A percentile compares a stretch with the other conserved stretches of the same genome.
Evolutionary conservation across 257 asterid genomes (phyloP).

Genomic region (Solanum paucissectum): DNA sequence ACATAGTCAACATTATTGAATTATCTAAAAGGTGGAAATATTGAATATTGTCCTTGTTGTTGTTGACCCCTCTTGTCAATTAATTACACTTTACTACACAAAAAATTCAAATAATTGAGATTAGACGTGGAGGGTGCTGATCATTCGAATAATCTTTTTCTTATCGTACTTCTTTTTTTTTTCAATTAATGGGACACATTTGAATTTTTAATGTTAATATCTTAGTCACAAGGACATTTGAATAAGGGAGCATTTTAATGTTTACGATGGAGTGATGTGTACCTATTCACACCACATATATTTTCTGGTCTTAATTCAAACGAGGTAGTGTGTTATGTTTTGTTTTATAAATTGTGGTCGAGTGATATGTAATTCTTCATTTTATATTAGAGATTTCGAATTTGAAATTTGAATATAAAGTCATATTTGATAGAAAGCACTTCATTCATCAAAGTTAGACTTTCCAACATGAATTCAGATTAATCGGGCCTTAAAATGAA

Average conservation of each 20-base stretch:
- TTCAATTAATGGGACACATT: background rate
- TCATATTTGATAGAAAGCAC: background rate
- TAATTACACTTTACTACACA: background rate
- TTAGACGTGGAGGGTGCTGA: background rate
- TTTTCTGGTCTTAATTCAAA: background rate
- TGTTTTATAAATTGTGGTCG: background rate
- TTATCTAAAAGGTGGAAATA: background rate
- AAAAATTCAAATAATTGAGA: background rate
- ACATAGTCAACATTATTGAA: background rate
- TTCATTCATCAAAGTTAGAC: rapidly evolving
- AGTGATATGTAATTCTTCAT: background rate
- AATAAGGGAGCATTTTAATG: background rate
- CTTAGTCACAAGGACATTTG: background rate
- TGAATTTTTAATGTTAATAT: background rate
- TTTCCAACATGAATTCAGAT: rapidly evolving
- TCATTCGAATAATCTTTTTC: background rate
- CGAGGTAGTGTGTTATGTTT: background rate
- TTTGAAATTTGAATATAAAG: background rate
- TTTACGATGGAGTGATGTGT: background rate
- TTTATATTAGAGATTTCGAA: rapidly evolving
- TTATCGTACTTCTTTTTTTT: background rate
- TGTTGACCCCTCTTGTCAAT: background rate
- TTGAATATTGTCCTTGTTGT: background rate
- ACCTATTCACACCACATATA: background rate
- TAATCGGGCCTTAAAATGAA: rapidly evolving